Base-by-base conservation (phyloP, 768 basidiomycete genomes). In the Podaxis sp. region DNA sequence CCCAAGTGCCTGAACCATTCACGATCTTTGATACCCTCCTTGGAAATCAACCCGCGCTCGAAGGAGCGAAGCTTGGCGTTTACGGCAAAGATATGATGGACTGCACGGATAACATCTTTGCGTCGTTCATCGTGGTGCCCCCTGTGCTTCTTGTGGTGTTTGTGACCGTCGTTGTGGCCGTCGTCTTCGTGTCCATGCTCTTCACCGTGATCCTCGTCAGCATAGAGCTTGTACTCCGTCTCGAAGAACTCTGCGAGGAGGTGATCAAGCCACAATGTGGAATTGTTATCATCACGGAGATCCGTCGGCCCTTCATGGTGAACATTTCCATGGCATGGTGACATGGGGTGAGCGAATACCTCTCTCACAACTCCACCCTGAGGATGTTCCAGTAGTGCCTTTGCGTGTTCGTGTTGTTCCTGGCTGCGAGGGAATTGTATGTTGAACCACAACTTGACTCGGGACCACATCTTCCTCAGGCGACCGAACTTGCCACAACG, bases 1-100 rank as follows among this genome's bases (percentile, higher is more conserved):
- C 82, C 91, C 8, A 91, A 78, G 73, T 93, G 87, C 66, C 77
- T 84, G 72, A 88, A 95, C 92, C 93, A 94, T 69, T 90, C 87
- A 33, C 89, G 80, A 60, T 87, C 86, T 65, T 85, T 86, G 63
- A 93, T 85, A 0, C 92, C 92, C 11, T 78, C 85, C 67, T 86
- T 77, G 6, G 83, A 84, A 66, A 93, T 87, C 72, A 95, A 89
- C 1, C 90, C 90, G 54, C 80, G 80, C 72, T 92, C 90, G 65
- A 92, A 91, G 15, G 76, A 74, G 8, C 77, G 72, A 17, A 90
- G 75, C 71, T 88, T 89, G 72, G 79, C 71, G 73, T 90, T 90
- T 20, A 80, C 82, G 56, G 70, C 75, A 61, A 73, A 76, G 17
- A 90, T 82, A 33, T 84, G 84, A 66, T 78, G 81, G 3, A 77